Evolutionary conservation across 805 yeast genomes (phyloP).

Genomic region (Pichia californica): DNA sequence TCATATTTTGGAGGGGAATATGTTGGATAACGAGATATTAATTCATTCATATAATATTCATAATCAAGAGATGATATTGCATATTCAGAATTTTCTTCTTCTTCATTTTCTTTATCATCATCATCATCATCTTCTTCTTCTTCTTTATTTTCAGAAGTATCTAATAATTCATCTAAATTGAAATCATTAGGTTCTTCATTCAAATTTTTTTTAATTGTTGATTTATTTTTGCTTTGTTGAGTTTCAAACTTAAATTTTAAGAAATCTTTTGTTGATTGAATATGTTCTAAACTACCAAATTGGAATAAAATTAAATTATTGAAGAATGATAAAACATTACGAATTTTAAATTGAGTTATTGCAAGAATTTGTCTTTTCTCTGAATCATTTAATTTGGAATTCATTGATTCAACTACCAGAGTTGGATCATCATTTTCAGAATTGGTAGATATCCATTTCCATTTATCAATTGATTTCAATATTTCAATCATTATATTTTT

Average conservation of each 20-base stretch:
- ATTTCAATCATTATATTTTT: conserved; percentile 38
- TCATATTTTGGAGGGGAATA: conserved; percentile 45
- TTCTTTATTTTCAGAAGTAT: no score
- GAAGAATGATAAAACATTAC: conserved; percentile 49
- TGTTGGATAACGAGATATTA: conserved; percentile 70
- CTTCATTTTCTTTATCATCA: not conserved
- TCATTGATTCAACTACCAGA: conserved; percentile 10
- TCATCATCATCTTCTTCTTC: no score
- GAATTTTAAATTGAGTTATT: conserved; percentile 35
- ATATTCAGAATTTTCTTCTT: not conserved
- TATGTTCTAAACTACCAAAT: conserved; percentile 50
- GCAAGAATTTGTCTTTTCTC: conserved; percentile 21
- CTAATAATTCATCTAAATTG: no score
- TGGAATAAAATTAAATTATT: conserved; percentile 50
- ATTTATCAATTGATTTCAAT: conserved; percentile 48
- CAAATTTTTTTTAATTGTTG: no score
- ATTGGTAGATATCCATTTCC: conserved; percentile 49
- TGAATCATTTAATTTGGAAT: conserved; percentile 8
- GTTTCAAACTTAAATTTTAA: conserved; percentile 36
- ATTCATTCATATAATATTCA: conserved; percentile 69
- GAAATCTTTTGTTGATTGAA: conserved; percentile 40
- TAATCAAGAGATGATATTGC: conserved; percentile 79
- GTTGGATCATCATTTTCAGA: conserved; percentile 16
- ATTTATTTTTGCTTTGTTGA: no score
- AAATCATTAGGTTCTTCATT: no score